Evolutionary conservation across 306 rosid species (phyloP).

Genomic region (Comarum palustre): DNA sequence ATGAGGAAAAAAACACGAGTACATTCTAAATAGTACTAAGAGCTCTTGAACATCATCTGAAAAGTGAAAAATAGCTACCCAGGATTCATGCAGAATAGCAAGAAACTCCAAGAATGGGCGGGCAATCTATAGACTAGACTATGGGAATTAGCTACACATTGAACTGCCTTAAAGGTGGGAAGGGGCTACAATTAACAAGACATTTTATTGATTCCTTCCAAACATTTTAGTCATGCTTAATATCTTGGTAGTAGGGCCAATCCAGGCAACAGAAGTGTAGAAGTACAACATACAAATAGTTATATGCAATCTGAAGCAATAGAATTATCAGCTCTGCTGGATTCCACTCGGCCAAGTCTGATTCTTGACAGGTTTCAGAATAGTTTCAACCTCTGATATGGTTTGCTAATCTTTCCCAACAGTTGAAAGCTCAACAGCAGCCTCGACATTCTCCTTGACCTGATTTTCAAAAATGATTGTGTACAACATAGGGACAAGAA

Average conservation of each 20-base stretch:
- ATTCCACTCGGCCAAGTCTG: conserved; percentile 92
- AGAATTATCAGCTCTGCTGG: conserved; percentile 51
- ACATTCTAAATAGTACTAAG: neutral
- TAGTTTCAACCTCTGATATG: conserved; percentile 67
- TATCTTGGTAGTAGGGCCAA: neutral
- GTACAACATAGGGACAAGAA: neutral
- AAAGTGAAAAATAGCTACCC: neutral
- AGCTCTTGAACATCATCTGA: neutral
- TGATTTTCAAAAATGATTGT: conserved; percentile 16
- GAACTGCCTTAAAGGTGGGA: neutral
- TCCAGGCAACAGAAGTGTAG: neutral
- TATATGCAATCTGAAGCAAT: conserved; percentile 13
- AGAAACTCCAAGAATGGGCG: neutral
- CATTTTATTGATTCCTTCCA: neutral
- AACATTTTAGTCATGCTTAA: neutral
- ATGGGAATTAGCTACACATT: neutral
- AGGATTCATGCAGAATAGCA: neutral
- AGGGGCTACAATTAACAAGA: neutral
- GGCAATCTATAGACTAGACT: neutral
- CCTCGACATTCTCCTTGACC: conserved; percentile 87
- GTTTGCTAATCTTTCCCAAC: conserved; percentile 60
- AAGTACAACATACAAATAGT: conserved; percentile 10
- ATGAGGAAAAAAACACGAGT: neutral
- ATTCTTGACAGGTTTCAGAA: conserved; percentile 71
- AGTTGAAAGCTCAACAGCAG: conserved; percentile 64